Conservation (phyloP, 2,329 filamentous ascomycete species). For the Diaporthe sp. region DNA sequence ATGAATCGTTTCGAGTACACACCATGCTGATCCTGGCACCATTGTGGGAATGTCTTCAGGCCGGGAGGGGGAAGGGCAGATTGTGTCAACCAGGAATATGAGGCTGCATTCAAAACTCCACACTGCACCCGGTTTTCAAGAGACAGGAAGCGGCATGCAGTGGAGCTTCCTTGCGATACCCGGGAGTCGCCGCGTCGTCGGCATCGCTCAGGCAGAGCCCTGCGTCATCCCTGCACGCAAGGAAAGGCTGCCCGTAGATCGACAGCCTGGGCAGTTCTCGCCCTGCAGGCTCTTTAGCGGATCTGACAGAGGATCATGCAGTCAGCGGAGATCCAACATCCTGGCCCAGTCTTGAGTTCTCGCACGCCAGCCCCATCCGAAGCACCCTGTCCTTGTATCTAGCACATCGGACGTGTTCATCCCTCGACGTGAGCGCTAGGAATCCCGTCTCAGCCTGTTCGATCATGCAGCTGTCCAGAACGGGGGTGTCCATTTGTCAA, state of each 20-base stretch:
- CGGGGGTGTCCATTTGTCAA: slow-evolving; percentile 2
- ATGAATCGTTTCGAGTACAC: slow-evolving; percentile 4
- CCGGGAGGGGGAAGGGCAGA: background rate
- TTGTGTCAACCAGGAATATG: background rate
- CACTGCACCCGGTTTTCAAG: slow-evolving; percentile 1
- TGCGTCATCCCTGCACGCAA: slow-evolving; percentile 6
- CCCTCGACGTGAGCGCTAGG: slow-evolving; percentile 5
- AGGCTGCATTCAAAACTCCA: background rate
- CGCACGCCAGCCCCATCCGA: background rate
- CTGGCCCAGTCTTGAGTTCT: background rate
- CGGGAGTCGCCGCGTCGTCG: slow-evolving; percentile 25
- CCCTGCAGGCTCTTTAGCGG: slow-evolving; percentile 15
- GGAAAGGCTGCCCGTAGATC: background rate
- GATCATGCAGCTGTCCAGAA: slow-evolving; percentile 3
- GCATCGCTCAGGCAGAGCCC: background rate
- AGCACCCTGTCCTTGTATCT: background rate
- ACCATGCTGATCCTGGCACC: background rate
- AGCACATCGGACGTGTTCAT: background rate
- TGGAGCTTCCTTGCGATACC: slow-evolving; percentile 5
- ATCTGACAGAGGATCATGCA: slow-evolving; percentile 33
- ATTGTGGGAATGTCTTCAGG: too few relatives aligned
- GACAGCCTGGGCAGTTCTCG: background rate
- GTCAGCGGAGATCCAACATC: slow-evolving; percentile 33
- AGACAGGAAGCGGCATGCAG: slow-evolving; percentile 8
- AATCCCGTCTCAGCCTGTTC: background rate